Percentiles rank a stretch among this genome's conserved stretches.
Evolutionary conservation across 768 basidiomycete species (phyloP).

Genomic region (Suillus bovinus): DNA sequence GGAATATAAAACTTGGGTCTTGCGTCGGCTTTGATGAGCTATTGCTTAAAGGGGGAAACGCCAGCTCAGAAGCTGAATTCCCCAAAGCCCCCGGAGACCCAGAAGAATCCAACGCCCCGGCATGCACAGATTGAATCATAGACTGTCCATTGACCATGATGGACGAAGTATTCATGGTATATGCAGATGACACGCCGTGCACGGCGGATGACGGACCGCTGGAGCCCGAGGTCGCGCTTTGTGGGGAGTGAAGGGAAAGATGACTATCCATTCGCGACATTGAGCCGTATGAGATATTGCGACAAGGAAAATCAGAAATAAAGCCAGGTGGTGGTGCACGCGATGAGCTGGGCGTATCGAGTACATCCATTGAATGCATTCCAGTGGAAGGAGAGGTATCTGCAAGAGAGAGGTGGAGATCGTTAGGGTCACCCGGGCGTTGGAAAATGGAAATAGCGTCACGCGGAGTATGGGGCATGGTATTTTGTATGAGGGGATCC

Average conservation of each 20-base stretch:
- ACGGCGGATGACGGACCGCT: constrained; percentile 37
- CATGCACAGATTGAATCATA: constrained; percentile 13
- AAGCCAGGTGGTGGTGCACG: constrained; percentile 36
- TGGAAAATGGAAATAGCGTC: constrained; percentile 37
- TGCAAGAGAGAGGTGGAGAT: constrained; percentile 42
- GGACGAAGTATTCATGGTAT: constrained; percentile 15
- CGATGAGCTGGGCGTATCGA: constrained; percentile 11
- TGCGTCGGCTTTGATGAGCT: constrained; percentile 12
- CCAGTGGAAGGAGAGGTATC: constrained; percentile 36
- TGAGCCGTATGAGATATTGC: constrained; percentile 34
- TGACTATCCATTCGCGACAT: constrained; percentile 40
- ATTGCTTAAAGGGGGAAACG: constrained; percentile 23
- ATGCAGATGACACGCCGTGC: constrained; percentile 39
- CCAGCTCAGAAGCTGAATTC: constrained; percentile 25
- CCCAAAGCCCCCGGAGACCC: constrained; percentile 19
- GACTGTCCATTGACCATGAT: constrained; percentile 5
- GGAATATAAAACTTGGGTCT: constrained; percentile 26
- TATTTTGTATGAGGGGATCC: constrained; percentile 19
- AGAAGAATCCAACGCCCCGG: constrained; percentile 15
- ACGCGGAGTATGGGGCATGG: constrained; percentile 27
- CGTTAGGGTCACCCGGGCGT: constrained; percentile 29
- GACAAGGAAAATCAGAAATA: constrained; percentile 42
- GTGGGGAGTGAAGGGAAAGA: constrained; percentile 24
- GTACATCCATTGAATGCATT: constrained; percentile 38
- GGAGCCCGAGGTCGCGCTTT: constrained; percentile 27